Conservation (phyloP, 1,284 basidiomycete genomes). For the Cutaneotrichosporon arboriforme region DNA sequence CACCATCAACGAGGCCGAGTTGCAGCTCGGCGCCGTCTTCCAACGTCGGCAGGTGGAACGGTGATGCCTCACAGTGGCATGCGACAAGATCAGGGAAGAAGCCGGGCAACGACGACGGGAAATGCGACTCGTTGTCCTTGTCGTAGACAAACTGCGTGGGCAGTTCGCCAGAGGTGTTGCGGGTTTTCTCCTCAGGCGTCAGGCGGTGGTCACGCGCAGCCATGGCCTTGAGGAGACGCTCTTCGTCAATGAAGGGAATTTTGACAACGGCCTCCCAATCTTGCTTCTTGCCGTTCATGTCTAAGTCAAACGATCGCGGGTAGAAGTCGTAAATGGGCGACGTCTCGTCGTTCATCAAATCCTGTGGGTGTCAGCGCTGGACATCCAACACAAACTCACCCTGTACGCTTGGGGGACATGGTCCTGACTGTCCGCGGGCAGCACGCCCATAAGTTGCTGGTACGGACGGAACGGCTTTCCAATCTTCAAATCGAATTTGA, state of each 20-base stretch:
- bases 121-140: slow-evolving; percentile 58
- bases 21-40: slow-evolving; percentile 75
- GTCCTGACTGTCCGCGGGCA: slow-evolving; percentile 82
- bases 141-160: slow-evolving; percentile 75
- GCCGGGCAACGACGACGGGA: slow-evolving; percentile 85
- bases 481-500: slow-evolving; percentile 78
- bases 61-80: slow-evolving; percentile 70
- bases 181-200: slow-evolving; percentile 65
- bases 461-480: slow-evolving; percentile 90
- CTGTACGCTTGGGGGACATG: slow-evolving; percentile 80
- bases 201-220: slow-evolving; percentile 71
- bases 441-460: slow-evolving; percentile 96
- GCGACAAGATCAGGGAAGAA: slow-evolving; percentile 89
- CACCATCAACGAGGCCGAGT: slow-evolving; percentile 82
- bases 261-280: slow-evolving; percentile 99
- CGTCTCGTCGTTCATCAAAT: slow-evolving; percentile 78
- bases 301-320: slow-evolving; percentile 80
- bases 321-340: slow-evolving; percentile 96
- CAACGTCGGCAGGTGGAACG: slow-evolving; percentile 81
- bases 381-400: slow-evolving; percentile 49
- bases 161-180: slow-evolving; percentile 70
- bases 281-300: slow-evolving; percentile 96
- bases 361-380: slow-evolving; percentile 51
- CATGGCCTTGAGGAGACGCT: slow-evolving; percentile 76
- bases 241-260: slow-evolving; percentile 94